A percentile compares a stretch with the other conserved stretches of the same genome.
These are phyloP conservation scores for Fistulifera pelliculosa DNA, from an alignment of 108 stramenopile species.

Conservation along the genomic window DNA sequence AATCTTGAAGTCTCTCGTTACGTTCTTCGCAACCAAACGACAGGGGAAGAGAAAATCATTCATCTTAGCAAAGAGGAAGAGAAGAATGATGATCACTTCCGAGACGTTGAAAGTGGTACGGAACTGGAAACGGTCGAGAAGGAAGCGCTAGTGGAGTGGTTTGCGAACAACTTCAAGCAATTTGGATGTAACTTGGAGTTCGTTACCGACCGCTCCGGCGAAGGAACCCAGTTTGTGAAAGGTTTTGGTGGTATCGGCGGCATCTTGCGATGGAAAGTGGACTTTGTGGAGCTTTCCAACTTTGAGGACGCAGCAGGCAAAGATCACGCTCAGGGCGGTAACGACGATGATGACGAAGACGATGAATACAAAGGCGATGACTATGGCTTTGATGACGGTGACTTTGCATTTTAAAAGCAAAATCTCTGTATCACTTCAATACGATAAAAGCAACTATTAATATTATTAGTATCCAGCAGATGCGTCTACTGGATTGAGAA, in stretches of 20 bases:
- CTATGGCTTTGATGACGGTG: constrained; percentile 86
- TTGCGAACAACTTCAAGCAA: constrained; percentile 95
- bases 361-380: constrained; percentile 40
- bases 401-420: constrained; percentile 75
- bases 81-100: constrained; percentile 71
- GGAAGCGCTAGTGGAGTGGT: constrained; percentile 93
- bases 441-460: too few species aligned
- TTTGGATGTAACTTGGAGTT: constrained; percentile 97
- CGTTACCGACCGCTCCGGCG: constrained; percentile 93
- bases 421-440: too few species aligned
- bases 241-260: constrained; percentile 99
- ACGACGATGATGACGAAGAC: constrained; percentile 50
- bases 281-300: constrained; percentile 77
- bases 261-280: constrained; percentile 96
- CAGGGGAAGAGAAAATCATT: constrained; percentile 76
- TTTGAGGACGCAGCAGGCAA: constrained; percentile 65
- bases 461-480: constrained; percentile 16
- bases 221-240: constrained; percentile 97
- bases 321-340: constrained; percentile 24
- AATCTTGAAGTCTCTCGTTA: constrained; percentile 82
- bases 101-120: constrained; percentile 82
- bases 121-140: constrained; percentile 91
- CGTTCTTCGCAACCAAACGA: constrained; percentile 74
- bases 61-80: constrained; percentile 90
- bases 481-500: constrained; percentile 7